Conservation (phyloP, 768 basidiomycete genomes). For the Phaeotremella fagi region DNA sequence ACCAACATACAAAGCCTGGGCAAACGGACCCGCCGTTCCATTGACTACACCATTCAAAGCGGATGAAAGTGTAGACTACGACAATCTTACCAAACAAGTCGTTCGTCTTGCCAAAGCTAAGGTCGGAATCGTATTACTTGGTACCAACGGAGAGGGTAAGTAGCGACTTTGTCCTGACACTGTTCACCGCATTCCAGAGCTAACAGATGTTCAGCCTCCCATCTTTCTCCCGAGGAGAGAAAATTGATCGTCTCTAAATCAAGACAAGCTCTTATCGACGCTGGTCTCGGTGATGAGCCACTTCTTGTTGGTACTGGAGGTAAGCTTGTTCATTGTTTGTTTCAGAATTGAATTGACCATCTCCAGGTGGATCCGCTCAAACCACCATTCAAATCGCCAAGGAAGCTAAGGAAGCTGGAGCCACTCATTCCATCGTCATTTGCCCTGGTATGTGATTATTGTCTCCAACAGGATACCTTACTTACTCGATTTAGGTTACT, state of each 20-base stretch:
- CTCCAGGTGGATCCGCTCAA: conserved; percentile 60
- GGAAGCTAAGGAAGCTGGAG: conserved; percentile 77
- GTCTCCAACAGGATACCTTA: neutral
- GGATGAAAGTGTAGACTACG: conserved; percentile 65
- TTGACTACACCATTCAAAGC: conserved; percentile 65
- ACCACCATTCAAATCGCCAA: conserved; percentile 66
- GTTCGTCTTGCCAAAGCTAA: conserved; percentile 66
- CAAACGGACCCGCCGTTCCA: conserved; percentile 70
- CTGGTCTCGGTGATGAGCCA: conserved; percentile 62
- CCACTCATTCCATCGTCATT: conserved; percentile 66
- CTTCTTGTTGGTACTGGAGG: conserved; percentile 79
- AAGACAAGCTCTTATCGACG: conserved; percentile 65
- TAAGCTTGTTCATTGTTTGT: neutral
- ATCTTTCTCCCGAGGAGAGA: conserved; percentile 45
- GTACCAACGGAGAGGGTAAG: conserved; percentile 58
- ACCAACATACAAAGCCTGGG: conserved; percentile 40
- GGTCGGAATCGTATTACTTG: conserved; percentile 35
- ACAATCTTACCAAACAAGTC: conserved; percentile 64
- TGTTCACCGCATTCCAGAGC: neutral
- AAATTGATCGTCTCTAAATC: conserved; percentile 54
- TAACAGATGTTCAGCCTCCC: conserved; percentile 33
- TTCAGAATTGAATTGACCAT: neutral
- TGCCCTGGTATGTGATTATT: conserved; percentile 34
- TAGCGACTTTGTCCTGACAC: conserved; percentile 42
- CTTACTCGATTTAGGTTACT: conserved; percentile 33